Percentiles rank a stretch among this genome's conserved stretches.
Evolutionary conservation across 2,329 filamentous ascomycete species (phyloP).

Genomic region (Thermothelomyces thermophilus): DNA sequence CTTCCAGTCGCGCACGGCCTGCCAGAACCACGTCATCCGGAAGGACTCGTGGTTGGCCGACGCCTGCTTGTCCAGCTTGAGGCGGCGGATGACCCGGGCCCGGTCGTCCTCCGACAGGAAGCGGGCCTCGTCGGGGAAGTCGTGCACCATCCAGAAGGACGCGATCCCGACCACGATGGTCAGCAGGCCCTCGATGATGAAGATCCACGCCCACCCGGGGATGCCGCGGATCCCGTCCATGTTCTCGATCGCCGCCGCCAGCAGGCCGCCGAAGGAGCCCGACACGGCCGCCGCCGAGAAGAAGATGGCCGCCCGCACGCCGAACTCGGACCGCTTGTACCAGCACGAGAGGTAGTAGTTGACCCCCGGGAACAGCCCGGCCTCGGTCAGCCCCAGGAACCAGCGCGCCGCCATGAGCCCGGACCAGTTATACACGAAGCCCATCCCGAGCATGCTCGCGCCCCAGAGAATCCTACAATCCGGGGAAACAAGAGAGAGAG

Average conservation of each 20-base stretch:
- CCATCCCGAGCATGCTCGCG: slow-evolving; percentile 61
- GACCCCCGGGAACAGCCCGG: slow-evolving; percentile 67
- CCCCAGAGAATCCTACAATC: slow-evolving; percentile 55
- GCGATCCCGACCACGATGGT: slow-evolving; percentile 59
- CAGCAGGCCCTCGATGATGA: slow-evolving; percentile 60
- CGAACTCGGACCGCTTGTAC: slow-evolving; percentile 72
- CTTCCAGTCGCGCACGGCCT: slow-evolving; percentile 70
- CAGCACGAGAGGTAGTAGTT: slow-evolving; percentile 67
- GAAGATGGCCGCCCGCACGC: slow-evolving; percentile 66
- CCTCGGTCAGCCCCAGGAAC: slow-evolving; percentile 69
- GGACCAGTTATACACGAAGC: slow-evolving; percentile 56
- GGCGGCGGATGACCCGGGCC: slow-evolving; percentile 58
- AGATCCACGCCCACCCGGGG: slow-evolving; percentile 55
- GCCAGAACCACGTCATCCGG: slow-evolving; percentile 62
- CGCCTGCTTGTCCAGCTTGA: slow-evolving; percentile 62
- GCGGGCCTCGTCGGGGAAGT: slow-evolving; percentile 67
- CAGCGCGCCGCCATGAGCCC: slow-evolving; percentile 60
- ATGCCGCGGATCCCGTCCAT: slow-evolving; percentile 54
- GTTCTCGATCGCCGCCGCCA: slow-evolving; percentile 60
- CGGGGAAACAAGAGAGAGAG: no score
- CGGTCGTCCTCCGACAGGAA: slow-evolving; percentile 64
- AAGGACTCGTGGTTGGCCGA: slow-evolving; percentile 64
- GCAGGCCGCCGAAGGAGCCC: slow-evolving; percentile 64
- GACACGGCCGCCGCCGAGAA: slow-evolving; percentile 73
- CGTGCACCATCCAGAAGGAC: slow-evolving; percentile 68